A percentile compares a stretch with the other conserved stretches of the same genome.
Evolutionary conservation across 2,329 filamentous ascomycete genomes (phyloP).

Genomic region (Trichoderma harzianum): DNA sequence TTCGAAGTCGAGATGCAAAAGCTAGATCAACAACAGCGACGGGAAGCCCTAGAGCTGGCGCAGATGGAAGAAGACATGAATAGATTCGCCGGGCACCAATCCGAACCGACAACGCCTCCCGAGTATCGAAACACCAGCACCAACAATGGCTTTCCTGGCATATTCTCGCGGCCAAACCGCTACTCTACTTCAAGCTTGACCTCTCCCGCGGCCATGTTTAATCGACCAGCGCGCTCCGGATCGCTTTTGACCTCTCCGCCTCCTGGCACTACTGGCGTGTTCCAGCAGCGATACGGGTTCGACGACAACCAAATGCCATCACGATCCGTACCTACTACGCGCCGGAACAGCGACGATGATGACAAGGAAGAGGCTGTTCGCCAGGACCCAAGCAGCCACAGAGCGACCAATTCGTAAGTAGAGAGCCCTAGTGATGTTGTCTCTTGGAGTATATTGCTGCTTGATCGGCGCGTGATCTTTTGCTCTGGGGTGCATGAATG

Average conservation of each 20-base stretch:
- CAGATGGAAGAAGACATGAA: slow-evolving; percentile 79
- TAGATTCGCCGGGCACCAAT: slow-evolving; percentile 69
- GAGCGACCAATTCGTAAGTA: slow-evolving; percentile 77
- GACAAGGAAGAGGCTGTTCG: slow-evolving; percentile 75
- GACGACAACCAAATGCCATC: slow-evolving; percentile 58
- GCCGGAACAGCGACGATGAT: slow-evolving; percentile 87
- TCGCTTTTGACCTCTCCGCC: slow-evolving; percentile 79
- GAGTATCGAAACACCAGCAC: slow-evolving; percentile 68
- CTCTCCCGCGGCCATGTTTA: slow-evolving; percentile 72
- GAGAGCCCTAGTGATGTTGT: slow-evolving; percentile 12
- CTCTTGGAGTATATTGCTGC: neutral
- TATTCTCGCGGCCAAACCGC: slow-evolving; percentile 79
- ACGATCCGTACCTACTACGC: slow-evolving; percentile 79
- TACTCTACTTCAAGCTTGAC: slow-evolving; percentile 87
- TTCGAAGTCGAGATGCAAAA: slow-evolving; percentile 93
- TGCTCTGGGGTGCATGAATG: neutral
- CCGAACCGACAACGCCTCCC: slow-evolving; percentile 92
- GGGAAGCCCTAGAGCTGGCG: slow-evolving; percentile 78
- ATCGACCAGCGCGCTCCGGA: slow-evolving; percentile 70
- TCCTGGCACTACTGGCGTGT: slow-evolving; percentile 57
- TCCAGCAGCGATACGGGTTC: slow-evolving; percentile 56
- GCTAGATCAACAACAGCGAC: slow-evolving; percentile 78
- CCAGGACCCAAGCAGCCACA: slow-evolving; percentile 66
- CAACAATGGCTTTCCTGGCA: slow-evolving; percentile 68
- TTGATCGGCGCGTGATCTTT: neutral